phyloP scores from a whole-genome alignment of 768 basidiomycete genomes.

The Tephrocybe rancida region DNA sequence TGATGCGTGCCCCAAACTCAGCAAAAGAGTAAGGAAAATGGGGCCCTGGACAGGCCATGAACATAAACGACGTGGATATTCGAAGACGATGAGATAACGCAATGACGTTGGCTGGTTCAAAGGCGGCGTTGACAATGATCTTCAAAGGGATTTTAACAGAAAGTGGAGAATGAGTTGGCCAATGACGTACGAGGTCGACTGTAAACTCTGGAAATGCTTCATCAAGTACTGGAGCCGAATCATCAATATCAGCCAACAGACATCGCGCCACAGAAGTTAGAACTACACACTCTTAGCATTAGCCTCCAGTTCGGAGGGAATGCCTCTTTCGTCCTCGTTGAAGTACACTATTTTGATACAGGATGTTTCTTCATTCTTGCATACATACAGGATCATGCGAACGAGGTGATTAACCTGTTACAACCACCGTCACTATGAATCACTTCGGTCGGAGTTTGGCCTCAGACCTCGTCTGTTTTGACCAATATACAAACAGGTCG shows the following conservation, averaged over 20 bases:
- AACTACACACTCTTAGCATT: conserved; percentile 56
- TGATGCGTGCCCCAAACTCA: conserved; percentile 54
- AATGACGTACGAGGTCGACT: too few relatives aligned
- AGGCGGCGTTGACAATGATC: conserved; percentile 47
- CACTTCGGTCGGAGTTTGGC: neutral
- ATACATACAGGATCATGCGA: conserved; percentile 33
- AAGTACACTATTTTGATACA: conserved; percentile 71
- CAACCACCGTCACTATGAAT: too few relatives aligned
- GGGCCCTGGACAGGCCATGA: conserved; percentile 59
- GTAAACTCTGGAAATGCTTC: too few relatives aligned
- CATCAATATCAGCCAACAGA: neutral
- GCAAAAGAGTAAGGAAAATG: conserved; percentile 40
- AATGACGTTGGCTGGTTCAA: conserved; percentile 46
- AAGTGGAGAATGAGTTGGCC: neutral
- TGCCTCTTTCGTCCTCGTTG: conserved; percentile 47
- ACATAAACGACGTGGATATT: conserved; percentile 58
- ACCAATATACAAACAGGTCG: conserved; percentile 62
- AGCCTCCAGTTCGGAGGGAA: conserved; percentile 72
- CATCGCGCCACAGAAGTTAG: neutral
- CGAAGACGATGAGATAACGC: conserved; percentile 48
- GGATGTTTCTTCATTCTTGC: conserved; percentile 68
- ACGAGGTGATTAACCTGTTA: too few relatives aligned
- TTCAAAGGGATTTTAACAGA: conserved; percentile 17
- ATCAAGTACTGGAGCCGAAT: too few relatives aligned
- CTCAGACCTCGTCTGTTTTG: conserved; percentile 64